phyloP scores from a whole-genome alignment of 306 rosid genomes.

The Cyamopsis tetragonoloba region DNA sequence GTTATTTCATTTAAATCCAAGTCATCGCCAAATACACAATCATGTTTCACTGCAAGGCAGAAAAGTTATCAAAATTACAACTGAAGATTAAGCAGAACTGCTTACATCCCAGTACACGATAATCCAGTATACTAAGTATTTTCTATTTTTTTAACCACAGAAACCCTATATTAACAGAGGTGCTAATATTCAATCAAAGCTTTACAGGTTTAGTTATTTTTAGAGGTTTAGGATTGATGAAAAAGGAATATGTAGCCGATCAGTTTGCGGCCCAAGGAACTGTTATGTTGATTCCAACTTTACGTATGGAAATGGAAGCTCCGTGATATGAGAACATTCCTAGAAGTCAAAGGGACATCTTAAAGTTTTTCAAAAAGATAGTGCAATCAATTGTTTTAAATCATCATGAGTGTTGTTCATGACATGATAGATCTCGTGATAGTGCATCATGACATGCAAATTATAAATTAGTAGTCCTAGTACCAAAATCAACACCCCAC shows the following conservation, averaged over 20 bases:
- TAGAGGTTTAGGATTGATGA: not conserved
- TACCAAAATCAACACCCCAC: conserved; percentile 98
- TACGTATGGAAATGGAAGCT: not conserved
- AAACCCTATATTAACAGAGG: not conserved
- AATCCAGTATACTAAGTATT: not conserved
- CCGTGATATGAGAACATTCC: not conserved
- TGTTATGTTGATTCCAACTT: not conserved
- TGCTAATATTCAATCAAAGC: not conserved
- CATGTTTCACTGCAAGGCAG: conserved; percentile 75
- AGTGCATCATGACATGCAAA: conserved; percentile 10
- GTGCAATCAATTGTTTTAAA: not conserved
- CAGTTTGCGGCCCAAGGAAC: not conserved
- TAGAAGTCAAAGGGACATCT: not conserved
- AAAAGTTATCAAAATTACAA: conserved; percentile 21
- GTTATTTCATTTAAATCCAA: conserved; percentile 74
- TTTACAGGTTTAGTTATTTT: not conserved
- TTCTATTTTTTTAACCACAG: not conserved
- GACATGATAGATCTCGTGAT: not conserved
- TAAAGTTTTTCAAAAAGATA: conserved; percentile 12
- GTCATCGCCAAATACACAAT: conserved; percentile 93
- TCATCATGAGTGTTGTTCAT: not conserved
- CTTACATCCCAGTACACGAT: not conserved
- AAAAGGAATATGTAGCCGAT: not conserved
- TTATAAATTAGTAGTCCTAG: conserved; percentile 18
- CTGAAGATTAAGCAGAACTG: not conserved